These are phyloP conservation scores for Diatrype stigma DNA, from an alignment of 2,329 filamentous ascomycete genomes.

Conservation along the genomic window DNA sequence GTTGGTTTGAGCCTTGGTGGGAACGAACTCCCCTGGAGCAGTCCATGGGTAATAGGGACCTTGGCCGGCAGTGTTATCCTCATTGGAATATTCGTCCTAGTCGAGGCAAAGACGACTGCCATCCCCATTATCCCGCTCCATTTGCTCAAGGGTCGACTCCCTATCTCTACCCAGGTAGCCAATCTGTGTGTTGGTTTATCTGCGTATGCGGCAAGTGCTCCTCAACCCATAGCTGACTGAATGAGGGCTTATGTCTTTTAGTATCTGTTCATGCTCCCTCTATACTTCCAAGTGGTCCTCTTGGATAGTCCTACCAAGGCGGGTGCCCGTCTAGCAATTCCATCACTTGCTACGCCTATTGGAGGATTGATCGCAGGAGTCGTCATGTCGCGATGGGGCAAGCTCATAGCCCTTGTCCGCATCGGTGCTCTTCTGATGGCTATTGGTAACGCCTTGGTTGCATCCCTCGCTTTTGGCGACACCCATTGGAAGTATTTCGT, in stretches of 20 bases:
- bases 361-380: slow-evolving; percentile 54
- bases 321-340: slow-evolving; percentile 59
- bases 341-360: slow-evolving; percentile 55
- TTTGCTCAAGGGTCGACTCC: slow-evolving; percentile 53
- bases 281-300: slow-evolving; percentile 67
- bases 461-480: slow-evolving; percentile 45
- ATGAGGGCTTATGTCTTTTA: slow-evolving; percentile 14
- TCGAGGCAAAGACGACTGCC: slow-evolving; percentile 46
- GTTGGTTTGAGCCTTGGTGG: slow-evolving; percentile 52
- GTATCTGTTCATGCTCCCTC: slow-evolving; percentile 65
- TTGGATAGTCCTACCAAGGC: slow-evolving; percentile 60
- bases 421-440: slow-evolving; percentile 48
- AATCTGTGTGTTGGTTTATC: slow-evolving; percentile 59
- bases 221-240: slow-evolving; percentile 3
- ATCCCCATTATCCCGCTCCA: slow-evolving; percentile 51
- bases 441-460: slow-evolving; percentile 49
- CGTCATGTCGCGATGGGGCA: slow-evolving; percentile 54
- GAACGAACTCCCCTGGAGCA: slow-evolving; percentile 50
- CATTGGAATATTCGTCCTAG: slow-evolving; percentile 39
- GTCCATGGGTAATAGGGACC: slow-evolving; percentile 41
- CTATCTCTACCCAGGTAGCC: slow-evolving; percentile 50
- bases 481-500: slow-evolving; percentile 51
- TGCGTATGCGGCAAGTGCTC: slow-evolving; percentile 54
- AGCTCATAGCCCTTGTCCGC: slow-evolving; percentile 48
- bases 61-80: slow-evolving; percentile 40